A percentile compares a stretch with the other conserved stretches of the same genome.
phyloP scores from a whole-genome alignment of 495 filamentous ascomycete genomes.

The Trypethelium eluteriae region DNA sequence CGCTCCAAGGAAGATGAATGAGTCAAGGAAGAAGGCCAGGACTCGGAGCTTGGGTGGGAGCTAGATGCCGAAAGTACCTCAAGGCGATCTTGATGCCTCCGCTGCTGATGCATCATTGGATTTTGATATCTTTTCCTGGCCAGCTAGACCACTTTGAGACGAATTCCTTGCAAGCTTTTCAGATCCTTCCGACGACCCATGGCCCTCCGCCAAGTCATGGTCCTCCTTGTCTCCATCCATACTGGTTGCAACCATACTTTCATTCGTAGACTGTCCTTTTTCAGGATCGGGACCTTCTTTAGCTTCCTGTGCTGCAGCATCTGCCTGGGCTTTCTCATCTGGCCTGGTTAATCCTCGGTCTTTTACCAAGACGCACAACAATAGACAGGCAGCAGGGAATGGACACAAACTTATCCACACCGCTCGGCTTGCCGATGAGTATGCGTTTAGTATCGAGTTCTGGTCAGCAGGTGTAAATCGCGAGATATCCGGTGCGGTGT shows the following conservation, averaged over 20 bases:
- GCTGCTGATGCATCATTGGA: background rate
- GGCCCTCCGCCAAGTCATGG: background rate
- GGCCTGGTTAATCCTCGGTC: conserved; percentile 41
- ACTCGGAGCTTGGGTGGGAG: background rate
- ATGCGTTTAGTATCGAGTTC: conserved; percentile 42
- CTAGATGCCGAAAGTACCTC: background rate
- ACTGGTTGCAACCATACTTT: background rate
- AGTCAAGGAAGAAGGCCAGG: conserved; percentile 6
- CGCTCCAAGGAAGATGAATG: conserved; percentile 4
- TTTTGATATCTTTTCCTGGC: background rate
- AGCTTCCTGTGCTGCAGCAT: background rate
- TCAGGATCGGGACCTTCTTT: background rate
- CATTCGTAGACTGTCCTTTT: background rate
- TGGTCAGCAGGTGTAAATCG: conserved; percentile 36
- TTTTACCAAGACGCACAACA: conserved; percentile 46
- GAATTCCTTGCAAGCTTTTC: background rate
- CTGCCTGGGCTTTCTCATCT: conserved; percentile 2
- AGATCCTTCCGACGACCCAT: background rate
- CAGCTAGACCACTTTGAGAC: background rate
- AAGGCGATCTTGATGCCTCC: background rate
- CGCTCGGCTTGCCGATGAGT: conserved; percentile 44
- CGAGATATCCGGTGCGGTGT: conserved; percentile 36
- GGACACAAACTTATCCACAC: conserved; percentile 52
- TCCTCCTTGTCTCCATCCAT: background rate
- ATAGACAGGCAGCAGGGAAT: conserved; percentile 47